Conservation (phyloP, 2,329 filamentous ascomycete species). For the Aureobasidium leucospermi region DNA sequence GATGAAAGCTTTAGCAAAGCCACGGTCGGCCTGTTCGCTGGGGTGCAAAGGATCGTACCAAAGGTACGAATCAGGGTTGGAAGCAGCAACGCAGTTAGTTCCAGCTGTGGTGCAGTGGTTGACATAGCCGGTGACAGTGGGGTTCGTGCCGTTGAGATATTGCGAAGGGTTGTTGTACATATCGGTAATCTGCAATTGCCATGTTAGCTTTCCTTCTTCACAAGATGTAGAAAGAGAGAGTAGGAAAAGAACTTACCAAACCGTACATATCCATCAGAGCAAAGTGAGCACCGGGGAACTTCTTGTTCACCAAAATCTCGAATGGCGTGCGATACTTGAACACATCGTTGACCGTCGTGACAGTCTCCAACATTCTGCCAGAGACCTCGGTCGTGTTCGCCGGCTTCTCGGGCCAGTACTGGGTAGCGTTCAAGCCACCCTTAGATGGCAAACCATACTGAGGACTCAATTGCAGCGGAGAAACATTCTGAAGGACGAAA, state of each 20-base stretch:
- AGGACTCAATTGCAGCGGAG: slow-evolving; percentile 60
- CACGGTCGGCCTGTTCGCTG: slow-evolving; percentile 53
- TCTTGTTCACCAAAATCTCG: slow-evolving; percentile 34
- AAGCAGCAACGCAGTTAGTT: slow-evolving; percentile 33
- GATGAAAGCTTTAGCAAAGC: slow-evolving; percentile 51
- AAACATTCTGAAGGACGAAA: slow-evolving; percentile 65
- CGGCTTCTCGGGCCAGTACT: slow-evolving; percentile 42
- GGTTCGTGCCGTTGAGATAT: slow-evolving; percentile 56
- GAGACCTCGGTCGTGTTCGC: slow-evolving; percentile 45
- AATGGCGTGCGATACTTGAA: slow-evolving; percentile 46
- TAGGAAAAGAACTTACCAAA: slow-evolving; percentile 36
- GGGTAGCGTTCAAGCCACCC: slow-evolving; percentile 36
- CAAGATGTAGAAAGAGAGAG: not conserved
- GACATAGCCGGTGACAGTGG: slow-evolving; percentile 55
- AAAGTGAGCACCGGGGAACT: slow-evolving; percentile 51
- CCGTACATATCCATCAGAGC: slow-evolving; percentile 61
- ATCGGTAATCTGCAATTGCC: slow-evolving; percentile 45
- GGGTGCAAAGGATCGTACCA: slow-evolving; percentile 74
- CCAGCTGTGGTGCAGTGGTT: slow-evolving; percentile 45
- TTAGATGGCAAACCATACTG: slow-evolving; percentile 51
- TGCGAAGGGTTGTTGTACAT: slow-evolving; percentile 53
- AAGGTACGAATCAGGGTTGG: slow-evolving; percentile 53
- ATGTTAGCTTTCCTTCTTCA: not conserved
- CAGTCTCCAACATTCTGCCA: slow-evolving; percentile 46
- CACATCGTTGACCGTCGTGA: slow-evolving; percentile 44